A percentile compares a stretch with the other conserved stretches of the same genome.
Evolutionary conservation across 352 stramenopile species (phyloP).

Genomic region (Phytophthora cryptogea): DNA sequence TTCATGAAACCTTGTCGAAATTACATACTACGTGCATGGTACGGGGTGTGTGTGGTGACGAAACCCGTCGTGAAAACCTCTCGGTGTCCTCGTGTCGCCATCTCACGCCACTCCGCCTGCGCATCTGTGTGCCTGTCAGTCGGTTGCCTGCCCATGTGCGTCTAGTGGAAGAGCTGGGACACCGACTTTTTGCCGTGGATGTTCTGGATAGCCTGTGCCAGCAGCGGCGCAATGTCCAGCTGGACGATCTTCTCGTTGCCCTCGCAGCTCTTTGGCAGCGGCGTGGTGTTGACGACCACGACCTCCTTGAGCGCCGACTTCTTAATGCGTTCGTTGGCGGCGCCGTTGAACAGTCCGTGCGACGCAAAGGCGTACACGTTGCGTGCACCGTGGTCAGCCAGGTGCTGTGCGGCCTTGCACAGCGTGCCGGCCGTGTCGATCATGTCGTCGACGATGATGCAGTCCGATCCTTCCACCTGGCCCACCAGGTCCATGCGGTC

Average conservation of each 20-base stretch:
- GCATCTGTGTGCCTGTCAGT: slow-evolving; percentile 26
- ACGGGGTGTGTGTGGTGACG: slow-evolving; percentile 10
- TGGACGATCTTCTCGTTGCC: slow-evolving; percentile 98
- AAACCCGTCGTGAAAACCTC: slow-evolving; percentile 6
- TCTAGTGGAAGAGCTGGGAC: slow-evolving; percentile 99
- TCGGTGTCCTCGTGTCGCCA: slow-evolving; percentile 8
- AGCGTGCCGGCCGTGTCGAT: slow-evolving; percentile 99
- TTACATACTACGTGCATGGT: slow-evolving; percentile 39
- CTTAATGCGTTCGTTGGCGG: slow-evolving; percentile 90
- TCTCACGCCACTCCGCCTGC: slow-evolving; percentile 8
- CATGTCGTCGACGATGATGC: slow-evolving; percentile 99
- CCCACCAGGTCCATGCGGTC: slow-evolving; percentile 99
- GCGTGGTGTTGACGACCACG: slow-evolving; percentile 91
- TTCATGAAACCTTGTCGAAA: slow-evolving; percentile 37
- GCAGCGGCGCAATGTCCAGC: slow-evolving; percentile 96
- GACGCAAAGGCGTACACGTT: slow-evolving; percentile 99
- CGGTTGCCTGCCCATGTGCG: slow-evolving; percentile 11
- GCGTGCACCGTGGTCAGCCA: slow-evolving; percentile 94
- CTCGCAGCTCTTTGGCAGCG: slow-evolving; percentile 82
- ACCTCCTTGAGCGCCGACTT: slow-evolving; percentile 92
- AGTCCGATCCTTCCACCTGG: slow-evolving; percentile 98
- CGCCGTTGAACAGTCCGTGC: slow-evolving; percentile 97
- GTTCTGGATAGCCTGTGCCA: slow-evolving; percentile 99
- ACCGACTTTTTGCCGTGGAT: slow-evolving; percentile 99
- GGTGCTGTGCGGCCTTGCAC: slow-evolving; percentile 97